Evolutionary conservation across 2,329 filamentous ascomycete species (phyloP), one percentile per base, ranked within the genome.

Genomic region (Colletotrichum ledebouriae): DNA sequence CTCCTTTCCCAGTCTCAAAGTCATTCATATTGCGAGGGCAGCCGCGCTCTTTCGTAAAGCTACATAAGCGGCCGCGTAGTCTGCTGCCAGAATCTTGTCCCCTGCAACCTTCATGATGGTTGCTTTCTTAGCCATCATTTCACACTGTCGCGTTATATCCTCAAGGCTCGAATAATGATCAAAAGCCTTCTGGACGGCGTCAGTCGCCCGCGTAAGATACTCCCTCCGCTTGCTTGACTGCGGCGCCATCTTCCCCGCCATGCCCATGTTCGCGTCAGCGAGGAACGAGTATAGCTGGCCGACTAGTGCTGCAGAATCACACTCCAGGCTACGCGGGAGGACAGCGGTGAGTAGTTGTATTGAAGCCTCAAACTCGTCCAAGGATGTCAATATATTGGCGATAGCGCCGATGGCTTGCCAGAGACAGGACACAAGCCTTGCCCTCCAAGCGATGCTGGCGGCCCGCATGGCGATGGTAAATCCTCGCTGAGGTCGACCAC

Each of bases 111-210:
- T 89, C 83, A 93, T 92, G 58, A 97, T 86, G 58, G 89, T 89
- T 3, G 92, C 91, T 79, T 93, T 94, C 83, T 96, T 96, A 20
- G 91, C 90, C 81, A 94, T 86, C 83, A 92, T 89, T 78, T 94
- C 91, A 74, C 92, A 90, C 79, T 93, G 90, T 61, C 89, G 89
- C n/a, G 83, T 80, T 13, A 90, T 80, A 75, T 92, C 92, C 75
- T 92, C 89, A 13, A 93, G 82, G 53, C 83, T 85, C 47, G 89
- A 87, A 76, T 88, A 97, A 70, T 90, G 86, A 37, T 82, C 81
- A 72, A 90, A 89, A 0, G 90, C 87, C 69, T 82, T 86, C 63
- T 91, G 88, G 55, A 92, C 83, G 34, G 89, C 87, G 42, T 84
- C 84, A 60, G 88, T 75, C 0, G 89, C 90, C 61, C 84, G 83